Base-by-base conservation (phyloP, 2,329 filamentous ascomycete genomes). In the Aspergillus sp. region DNA sequence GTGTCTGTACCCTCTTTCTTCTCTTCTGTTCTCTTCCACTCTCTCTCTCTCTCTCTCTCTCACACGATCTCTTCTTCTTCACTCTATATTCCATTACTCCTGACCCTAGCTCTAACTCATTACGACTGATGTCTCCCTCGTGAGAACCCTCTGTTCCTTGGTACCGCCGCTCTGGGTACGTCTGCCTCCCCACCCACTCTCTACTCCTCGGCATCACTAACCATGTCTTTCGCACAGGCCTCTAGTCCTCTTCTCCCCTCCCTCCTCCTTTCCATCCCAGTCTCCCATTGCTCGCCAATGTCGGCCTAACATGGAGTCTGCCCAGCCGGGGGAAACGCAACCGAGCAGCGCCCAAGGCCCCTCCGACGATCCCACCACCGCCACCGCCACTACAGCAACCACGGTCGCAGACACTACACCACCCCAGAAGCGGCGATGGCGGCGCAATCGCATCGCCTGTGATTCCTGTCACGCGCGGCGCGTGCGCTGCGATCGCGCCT, bases 391-490 rank as follows among this genome's bases (percentile, higher is more conserved):
- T 3, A 22, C 40, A 2, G 19, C 40, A 8, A 17, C 40, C 14
- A 42, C 40, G 14, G 13, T 17, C 16, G 35, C 35, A 17, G 16
- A 5, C 14, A 38, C 35, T 38, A 8, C 35, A n/a, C 35, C 35
- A n/a, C 14, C 35, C 11, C 58, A 60, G 30, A 72, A 71, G 47
- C 67, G 67, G 51, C 67, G 69, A 47, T 70, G 68, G 68, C 64
- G 66, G 33, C 65, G 69, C 17, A 72, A 71, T 50, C 65, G 65
- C 41, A 67, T 71, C 65, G 92, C 92, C 17, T 96, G 92, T 74
- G 92, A 96, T 73, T 91, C 96, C 70, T 96, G 92, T 74, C 96
- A 96, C 71, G 89, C 95, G 68, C 80, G 96, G 54, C 82, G 92
- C 58, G 96, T 92, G 17, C 95, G 95, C 75, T 96, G 92, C 70